These are phyloP conservation scores for Pestalotiopsis sp. DNA, from an alignment of 2,329 filamentous ascomycete species.

Conservation along the genomic window DNA sequence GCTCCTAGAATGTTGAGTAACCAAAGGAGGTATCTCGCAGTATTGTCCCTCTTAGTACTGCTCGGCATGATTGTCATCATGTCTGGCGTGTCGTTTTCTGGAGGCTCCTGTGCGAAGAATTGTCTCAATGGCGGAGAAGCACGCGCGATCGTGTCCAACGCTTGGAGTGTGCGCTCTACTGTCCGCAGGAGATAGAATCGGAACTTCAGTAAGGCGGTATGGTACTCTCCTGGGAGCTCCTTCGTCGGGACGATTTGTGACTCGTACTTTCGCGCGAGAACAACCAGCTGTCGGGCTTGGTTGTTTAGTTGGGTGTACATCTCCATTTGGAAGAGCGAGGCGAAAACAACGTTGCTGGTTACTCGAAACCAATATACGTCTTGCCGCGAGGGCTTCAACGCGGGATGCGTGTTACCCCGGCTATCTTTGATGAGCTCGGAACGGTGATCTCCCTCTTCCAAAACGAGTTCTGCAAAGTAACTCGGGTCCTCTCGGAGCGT, in stretches of 20 bases:
- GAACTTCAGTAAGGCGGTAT: slow-evolving; percentile 42
- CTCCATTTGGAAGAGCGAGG: not conserved
- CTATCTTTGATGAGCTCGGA: slow-evolving; percentile 1
- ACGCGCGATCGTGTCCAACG: slow-evolving; percentile 27
- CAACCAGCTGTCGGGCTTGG: slow-evolving; percentile 18
- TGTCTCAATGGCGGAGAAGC: slow-evolving; percentile 44
- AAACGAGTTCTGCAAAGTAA: slow-evolving; percentile 54
- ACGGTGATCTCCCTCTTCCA: slow-evolving; percentile 19
- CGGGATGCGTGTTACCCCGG: not conserved
- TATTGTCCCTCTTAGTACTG: slow-evolving; percentile 22
- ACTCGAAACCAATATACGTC: not conserved
- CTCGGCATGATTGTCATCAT: slow-evolving; percentile 10
- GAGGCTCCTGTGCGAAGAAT: slow-evolving; percentile 25
- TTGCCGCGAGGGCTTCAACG: not conserved
- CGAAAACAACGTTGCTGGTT: not conserved
- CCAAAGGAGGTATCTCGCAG: slow-evolving; percentile 34
- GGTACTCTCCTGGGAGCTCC: slow-evolving; percentile 34
- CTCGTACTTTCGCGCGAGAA: slow-evolving; percentile 35
- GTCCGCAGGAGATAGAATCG: slow-evolving; percentile 35
- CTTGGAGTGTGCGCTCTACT: slow-evolving; percentile 31
- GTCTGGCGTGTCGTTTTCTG: slow-evolving; percentile 28
- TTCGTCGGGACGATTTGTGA: slow-evolving; percentile 31
- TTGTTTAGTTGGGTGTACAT: not conserved
- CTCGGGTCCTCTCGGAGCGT: slow-evolving; percentile 59
- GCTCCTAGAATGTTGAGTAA: slow-evolving; percentile 41